Base-by-base conservation (phyloP, 2,329 filamentous ascomycete genomes). In the Apiospora arundinis region DNA sequence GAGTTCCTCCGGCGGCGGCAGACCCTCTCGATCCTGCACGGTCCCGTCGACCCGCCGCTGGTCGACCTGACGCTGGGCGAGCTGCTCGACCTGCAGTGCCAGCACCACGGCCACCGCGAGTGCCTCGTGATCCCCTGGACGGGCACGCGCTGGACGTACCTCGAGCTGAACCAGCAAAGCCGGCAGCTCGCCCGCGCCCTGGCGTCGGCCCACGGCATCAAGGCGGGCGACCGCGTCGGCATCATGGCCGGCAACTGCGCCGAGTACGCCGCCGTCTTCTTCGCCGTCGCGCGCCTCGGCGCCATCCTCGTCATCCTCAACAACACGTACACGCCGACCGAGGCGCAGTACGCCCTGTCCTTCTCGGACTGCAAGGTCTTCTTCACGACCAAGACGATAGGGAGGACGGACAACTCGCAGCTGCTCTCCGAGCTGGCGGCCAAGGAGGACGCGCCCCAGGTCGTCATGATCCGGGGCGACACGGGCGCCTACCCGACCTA, bases 221-320 rank as follows among this genome's bases (percentile, higher is more conserved):
- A 88, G 49, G 87, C 89, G 42, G 92, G 92, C 46, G 92, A 94
- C 79, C 86, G 92, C 18, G 86, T 95, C 40, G 92, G 90, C 42
- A 91, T 95, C 74, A 93, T 94, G 90, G 92, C 92, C 81, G 76
- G 95, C 84, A 83, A 97, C 88, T 84, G 95, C 86, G 83, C 97
- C 88, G 86, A 97, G 89, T 95, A 95, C 90, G 82, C 92, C 42
- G 87, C 92, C 2, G 87, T 94, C 21, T 93, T 94, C 84, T 94
- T 94, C 75, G 92, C 91, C 4, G 91, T 90, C 14, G 90, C 91
- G 52, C 86, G 89, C 66, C 86, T 92, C 23, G 91, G 91, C 12
- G 90, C 88, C 66, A 90, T 92, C 65, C 84, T 95, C 69, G 92
- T 95, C 40, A 93, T 95, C 63, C 83, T 95, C 74, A 95, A 95